Conservation (phyloP, 2,329 filamentous ascomycete genomes). For the Cladophialophora immunda region DNA sequence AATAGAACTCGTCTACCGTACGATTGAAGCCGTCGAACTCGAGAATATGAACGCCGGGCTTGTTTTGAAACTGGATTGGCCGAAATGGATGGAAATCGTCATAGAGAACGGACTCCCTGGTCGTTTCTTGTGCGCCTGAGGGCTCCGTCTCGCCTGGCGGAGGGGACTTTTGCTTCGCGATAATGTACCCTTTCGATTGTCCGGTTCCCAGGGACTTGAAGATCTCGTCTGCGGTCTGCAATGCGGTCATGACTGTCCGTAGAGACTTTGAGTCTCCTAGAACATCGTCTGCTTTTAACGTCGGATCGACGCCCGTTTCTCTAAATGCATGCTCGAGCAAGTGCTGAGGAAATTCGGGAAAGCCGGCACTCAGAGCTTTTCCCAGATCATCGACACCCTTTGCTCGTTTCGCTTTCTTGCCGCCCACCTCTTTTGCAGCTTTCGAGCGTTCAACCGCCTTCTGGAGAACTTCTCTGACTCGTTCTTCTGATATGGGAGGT, state of each 20-base stretch:
- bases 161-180: constrained; percentile 69
- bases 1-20: constrained; percentile 96
- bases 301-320: constrained; percentile 73
- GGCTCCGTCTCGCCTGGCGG: constrained; percentile 44
- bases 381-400: constrained; percentile 79
- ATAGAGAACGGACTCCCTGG: constrained; percentile 69
- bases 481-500: constrained; percentile 76
- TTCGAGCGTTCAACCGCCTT: constrained; percentile 61
- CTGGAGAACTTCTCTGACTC: constrained; percentile 74
- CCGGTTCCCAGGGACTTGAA: constrained; percentile 73
- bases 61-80: constrained; percentile 78
- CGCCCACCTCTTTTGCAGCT: constrained; percentile 42
- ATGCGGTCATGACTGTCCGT: constrained; percentile 70
- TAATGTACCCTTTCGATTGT: constrained; percentile 80
- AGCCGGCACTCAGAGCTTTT: constrained; percentile 81
- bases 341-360: constrained; percentile 87
- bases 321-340: constrained; percentile 86
- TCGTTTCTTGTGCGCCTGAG: constrained; percentile 48
- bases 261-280: constrained; percentile 71
- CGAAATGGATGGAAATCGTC: constrained; percentile 96
- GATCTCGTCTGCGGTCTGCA: constrained; percentile 75
- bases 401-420: constrained; percentile 75
- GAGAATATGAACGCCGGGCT: constrained; percentile 72
- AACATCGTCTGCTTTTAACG: constrained; percentile 72
- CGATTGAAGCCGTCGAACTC: constrained; percentile 88